Conservation (phyloP, 192 early-diverging fungal genomes). For the Borealophlyctis nickersoniae region DNA sequence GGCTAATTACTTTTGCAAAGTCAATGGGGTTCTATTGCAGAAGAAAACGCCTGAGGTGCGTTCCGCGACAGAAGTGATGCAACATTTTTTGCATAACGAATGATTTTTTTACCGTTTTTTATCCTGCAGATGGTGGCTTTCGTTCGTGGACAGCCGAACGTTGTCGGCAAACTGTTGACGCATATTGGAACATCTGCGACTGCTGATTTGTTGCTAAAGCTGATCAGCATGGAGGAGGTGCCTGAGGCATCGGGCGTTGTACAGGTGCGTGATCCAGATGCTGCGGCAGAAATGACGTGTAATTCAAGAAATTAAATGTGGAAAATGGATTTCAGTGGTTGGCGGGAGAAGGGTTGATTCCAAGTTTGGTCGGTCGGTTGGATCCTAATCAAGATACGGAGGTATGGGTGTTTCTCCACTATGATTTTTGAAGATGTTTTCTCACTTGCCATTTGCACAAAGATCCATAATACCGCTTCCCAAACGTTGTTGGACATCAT, state of each 20-base stretch:
- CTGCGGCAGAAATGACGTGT: too few relatives aligned
- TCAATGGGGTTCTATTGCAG: conserved; percentile 79
- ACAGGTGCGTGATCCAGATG: conserved; percentile 48
- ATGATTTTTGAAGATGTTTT: neutral
- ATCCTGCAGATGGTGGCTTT: conserved; percentile 77
- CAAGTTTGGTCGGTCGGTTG: conserved; percentile 71
- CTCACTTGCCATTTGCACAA: conserved; percentile 15
- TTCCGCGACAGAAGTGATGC: neutral
- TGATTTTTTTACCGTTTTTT: conserved; percentile 3
- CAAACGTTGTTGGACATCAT: conserved; percentile 83
- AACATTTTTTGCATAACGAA: neutral
- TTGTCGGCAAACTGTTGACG: conserved; percentile 71
- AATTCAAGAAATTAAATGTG: too few relatives aligned
- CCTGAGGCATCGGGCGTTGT: conserved; percentile 82
- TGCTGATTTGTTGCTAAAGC: conserved; percentile 86
- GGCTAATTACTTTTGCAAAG: conserved; percentile 88
- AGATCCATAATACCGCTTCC: conserved; percentile 74
- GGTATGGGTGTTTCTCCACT: conserved; percentile 38
- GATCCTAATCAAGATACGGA: conserved; percentile 79
- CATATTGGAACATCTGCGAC: conserved; percentile 87
- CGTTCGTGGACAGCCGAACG: conserved; percentile 72
- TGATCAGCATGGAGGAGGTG: conserved; percentile 89
- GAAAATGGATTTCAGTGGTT: too few relatives aligned
- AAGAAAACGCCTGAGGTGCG: conserved; percentile 83
- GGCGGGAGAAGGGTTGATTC: conserved; percentile 73